A percentile compares a stretch with the other conserved stretches of the same genome.
Conservation (phyloP, 208 protist species). For the Acanthamoeba triangularis region DNA sequence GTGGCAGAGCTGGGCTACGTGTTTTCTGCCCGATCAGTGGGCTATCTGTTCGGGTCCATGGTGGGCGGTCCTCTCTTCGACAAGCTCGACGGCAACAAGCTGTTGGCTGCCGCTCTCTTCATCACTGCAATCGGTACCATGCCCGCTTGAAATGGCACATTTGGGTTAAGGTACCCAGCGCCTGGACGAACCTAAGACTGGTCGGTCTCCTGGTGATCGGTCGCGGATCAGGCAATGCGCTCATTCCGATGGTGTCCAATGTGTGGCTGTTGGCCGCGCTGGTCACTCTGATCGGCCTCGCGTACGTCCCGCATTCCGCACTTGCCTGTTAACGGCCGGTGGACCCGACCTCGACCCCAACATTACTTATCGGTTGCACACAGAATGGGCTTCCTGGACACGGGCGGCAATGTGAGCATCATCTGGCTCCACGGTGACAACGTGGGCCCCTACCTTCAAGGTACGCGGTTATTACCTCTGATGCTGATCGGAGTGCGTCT, state of each 20-base stretch:
- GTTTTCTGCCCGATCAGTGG: slow-evolving; percentile 25
- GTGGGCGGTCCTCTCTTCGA: slow-evolving; percentile 72
- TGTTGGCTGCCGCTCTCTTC: slow-evolving; percentile 40
- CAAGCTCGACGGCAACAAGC: slow-evolving; percentile 44
- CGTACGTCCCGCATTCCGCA: too few relatives aligned
- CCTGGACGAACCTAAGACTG: too few relatives aligned
- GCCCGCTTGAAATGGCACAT: too few relatives aligned
- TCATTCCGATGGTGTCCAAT: slow-evolving; percentile 68
- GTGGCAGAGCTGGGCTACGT: slow-evolving; percentile 49
- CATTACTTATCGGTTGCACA: too few relatives aligned
- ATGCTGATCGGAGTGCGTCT: too few relatives aligned
- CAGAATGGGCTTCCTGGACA: slow-evolving; percentile 64
- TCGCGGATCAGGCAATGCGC: slow-evolving; percentile 7
- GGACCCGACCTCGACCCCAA: too few relatives aligned
- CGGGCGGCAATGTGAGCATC: slow-evolving; percentile 72
- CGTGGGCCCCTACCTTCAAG: slow-evolving; percentile 72
- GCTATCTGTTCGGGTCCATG: slow-evolving; percentile 62
- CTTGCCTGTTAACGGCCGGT: too few relatives aligned
- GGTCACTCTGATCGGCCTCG: slow-evolving; percentile 7
- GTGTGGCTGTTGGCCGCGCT: slow-evolving; percentile 32
- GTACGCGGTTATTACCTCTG: not conserved
- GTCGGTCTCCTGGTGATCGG: too few relatives aligned
- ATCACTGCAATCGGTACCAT: slow-evolving; percentile 28
- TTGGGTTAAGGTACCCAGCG: too few relatives aligned
- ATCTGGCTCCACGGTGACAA: slow-evolving; percentile 76